Evolutionary conservation across 2,329 filamentous ascomycete species (phyloP).

Genomic region (Pseudocercospora fijiensis): DNA sequence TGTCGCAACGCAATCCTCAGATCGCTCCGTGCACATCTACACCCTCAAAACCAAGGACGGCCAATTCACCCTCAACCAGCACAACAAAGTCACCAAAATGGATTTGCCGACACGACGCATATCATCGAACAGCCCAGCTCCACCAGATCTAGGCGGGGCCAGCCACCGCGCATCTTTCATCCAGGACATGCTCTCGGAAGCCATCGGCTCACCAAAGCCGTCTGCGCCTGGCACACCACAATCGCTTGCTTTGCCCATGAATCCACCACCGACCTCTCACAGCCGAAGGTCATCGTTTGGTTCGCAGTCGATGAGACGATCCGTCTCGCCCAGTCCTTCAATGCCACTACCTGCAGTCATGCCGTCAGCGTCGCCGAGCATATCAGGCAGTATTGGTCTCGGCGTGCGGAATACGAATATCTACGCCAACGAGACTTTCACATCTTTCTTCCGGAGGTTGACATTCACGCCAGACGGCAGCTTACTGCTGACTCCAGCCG

Average conservation of each 20-base stretch:
- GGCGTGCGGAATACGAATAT: conserved; percentile 79
- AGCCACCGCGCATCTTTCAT: conserved; percentile 59
- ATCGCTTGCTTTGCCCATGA: conserved; percentile 88
- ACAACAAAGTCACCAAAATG: conserved; percentile 82
- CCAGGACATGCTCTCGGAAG: conserved; percentile 54
- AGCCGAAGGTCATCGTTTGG: conserved; percentile 93
- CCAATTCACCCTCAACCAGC: conserved; percentile 78
- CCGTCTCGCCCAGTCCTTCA: conserved; percentile 88
- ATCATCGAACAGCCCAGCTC: conserved; percentile 87
- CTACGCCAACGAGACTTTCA: conserved; percentile 94
- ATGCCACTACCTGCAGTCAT: conserved; percentile 93
- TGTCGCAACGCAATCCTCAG: conserved; percentile 95
- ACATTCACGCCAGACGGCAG: conserved; percentile 96
- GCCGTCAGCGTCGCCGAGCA: conserved; percentile 86
- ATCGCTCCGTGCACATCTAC: conserved; percentile 97
- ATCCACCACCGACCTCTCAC: conserved; percentile 87
- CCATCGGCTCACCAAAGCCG: conserved; percentile 77
- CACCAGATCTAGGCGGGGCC: conserved; percentile 68
- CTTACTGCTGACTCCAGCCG: conserved; percentile 87
- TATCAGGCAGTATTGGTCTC: conserved; percentile 59
- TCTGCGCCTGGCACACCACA: conserved; percentile 94
- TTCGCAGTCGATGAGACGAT: conserved; percentile 67
- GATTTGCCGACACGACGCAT: conserved; percentile 89
- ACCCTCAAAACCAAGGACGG: conserved; percentile 94
- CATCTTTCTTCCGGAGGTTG: conserved; percentile 90